Evolutionary conservation across 495 filamentous ascomycete species (phyloP).

Genomic region (Zalerion maritima): DNA sequence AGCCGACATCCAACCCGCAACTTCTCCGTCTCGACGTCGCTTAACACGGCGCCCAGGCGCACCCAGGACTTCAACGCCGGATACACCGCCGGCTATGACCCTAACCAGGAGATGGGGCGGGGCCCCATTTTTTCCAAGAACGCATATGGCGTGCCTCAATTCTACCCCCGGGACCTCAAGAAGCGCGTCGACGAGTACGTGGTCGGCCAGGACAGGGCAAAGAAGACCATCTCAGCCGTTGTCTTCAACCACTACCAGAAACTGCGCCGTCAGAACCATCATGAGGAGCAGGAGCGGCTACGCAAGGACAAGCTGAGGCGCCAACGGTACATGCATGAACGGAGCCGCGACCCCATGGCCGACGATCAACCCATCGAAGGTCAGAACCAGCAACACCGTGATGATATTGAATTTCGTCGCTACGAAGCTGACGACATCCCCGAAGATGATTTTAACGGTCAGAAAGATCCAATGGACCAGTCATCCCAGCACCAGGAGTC

Average conservation of each 20-base stretch:
- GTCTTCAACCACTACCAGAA: slow-evolving; percentile 97
- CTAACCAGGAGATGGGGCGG: slow-evolving; percentile 34
- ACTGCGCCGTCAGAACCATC: slow-evolving; percentile 60
- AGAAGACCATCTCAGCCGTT: slow-evolving; percentile 81
- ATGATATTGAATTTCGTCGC: slow-evolving; percentile 10
- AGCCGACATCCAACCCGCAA: too few relatives aligned
- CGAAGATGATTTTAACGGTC: slow-evolving; percentile 69
- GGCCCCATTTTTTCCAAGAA: slow-evolving; percentile 34
- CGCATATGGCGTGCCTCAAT: slow-evolving; percentile 46
- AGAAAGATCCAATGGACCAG: slow-evolving; percentile 44
- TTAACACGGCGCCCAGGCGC: slow-evolving; percentile 17
- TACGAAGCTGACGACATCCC: slow-evolving; percentile 16
- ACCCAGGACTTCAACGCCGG: slow-evolving; percentile 25
- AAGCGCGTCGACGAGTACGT: slow-evolving; percentile 90
- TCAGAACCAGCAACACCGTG: slow-evolving; percentile 23
- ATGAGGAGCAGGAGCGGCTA: slow-evolving; percentile 63
- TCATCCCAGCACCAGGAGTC: slow-evolving; percentile 13
- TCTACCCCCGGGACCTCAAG: slow-evolving; percentile 76
- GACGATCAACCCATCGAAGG: slow-evolving; percentile 37
- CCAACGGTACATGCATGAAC: slow-evolving; percentile 26
- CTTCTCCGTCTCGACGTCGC: slow-evolving; percentile 18
- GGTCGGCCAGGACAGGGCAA: slow-evolving; percentile 91
- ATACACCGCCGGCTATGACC: slow-evolving; percentile 66
- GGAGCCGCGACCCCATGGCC: slow-evolving; percentile 15
- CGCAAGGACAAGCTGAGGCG: slow-evolving; percentile 35